Percentiles rank a stretch among this genome's conserved stretches.
These are phyloP conservation scores for Colletotrichum theobromicola DNA, from an alignment of 2,329 filamentous ascomycete species.

Conservation along the genomic window DNA sequence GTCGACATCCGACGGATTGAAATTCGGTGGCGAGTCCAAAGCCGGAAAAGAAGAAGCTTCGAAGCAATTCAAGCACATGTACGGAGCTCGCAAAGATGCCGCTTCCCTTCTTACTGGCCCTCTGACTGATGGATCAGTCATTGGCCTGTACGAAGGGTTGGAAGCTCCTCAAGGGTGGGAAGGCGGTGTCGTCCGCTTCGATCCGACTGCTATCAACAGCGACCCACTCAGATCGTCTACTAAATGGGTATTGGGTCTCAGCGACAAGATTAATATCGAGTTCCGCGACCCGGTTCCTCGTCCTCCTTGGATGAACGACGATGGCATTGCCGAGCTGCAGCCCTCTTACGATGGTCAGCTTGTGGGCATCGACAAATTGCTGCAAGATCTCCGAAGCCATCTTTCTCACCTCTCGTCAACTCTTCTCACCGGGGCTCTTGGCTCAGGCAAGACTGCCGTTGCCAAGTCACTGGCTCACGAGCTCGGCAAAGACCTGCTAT, in stretches of 20 bases:
- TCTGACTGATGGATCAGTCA: slow-evolving; percentile 84
- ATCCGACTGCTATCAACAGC: slow-evolving; percentile 54
- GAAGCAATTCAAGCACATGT: slow-evolving; percentile 74
- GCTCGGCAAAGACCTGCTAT: slow-evolving; percentile 75
- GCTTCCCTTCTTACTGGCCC: slow-evolving; percentile 75
- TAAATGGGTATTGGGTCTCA: slow-evolving; percentile 78
- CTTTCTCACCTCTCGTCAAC: slow-evolving; percentile 88
- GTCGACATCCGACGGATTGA: slow-evolving; percentile 66
- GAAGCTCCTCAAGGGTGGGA: slow-evolving; percentile 70
- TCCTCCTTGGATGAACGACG: slow-evolving; percentile 59
- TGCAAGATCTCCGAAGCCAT: slow-evolving; percentile 76
- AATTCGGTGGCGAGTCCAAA: slow-evolving; percentile 87
- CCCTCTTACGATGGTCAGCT: slow-evolving; percentile 65
- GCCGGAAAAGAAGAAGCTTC: slow-evolving; percentile 79
- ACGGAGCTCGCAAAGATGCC: slow-evolving; percentile 48
- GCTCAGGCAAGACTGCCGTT: slow-evolving; percentile 87
- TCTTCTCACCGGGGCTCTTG: slow-evolving; percentile 85
- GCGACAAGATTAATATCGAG: slow-evolving; percentile 75
- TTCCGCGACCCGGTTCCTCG: slow-evolving; percentile 76
- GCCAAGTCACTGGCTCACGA: slow-evolving; percentile 77
- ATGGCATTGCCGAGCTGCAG: slow-evolving; percentile 55
- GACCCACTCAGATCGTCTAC: slow-evolving; percentile 19
- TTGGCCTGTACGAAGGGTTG: slow-evolving; percentile 64
- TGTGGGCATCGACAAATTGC: slow-evolving; percentile 83
- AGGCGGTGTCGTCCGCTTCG: slow-evolving; percentile 83